Evolutionary conservation across 2,329 filamentous ascomycete genomes (phyloP).

Genomic region (Pseudocercospora musae): DNA sequence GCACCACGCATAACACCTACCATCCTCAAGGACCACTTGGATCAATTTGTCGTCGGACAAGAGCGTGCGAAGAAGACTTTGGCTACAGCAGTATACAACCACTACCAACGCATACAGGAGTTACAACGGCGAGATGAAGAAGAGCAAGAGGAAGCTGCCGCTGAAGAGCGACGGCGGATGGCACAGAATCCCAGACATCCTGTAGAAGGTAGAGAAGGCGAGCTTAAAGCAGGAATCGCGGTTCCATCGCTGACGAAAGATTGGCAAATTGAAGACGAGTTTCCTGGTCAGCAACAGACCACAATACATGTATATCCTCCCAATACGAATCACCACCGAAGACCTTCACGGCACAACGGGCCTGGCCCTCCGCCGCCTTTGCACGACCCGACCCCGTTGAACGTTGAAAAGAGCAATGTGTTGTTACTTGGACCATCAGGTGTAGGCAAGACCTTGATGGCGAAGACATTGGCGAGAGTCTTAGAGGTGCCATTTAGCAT

Average conservation of each 20-base stretch:
- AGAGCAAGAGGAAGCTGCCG: constrained; percentile 68
- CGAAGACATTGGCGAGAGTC: constrained; percentile 84
- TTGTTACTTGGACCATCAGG: constrained; percentile 87
- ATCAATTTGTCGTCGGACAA: constrained; percentile 95
- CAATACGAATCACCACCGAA: constrained; percentile 15
- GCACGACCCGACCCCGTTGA: constrained; percentile 59
- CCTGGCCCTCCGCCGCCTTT: constrained; percentile 39
- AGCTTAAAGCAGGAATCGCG: constrained; percentile 32
- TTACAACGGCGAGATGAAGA: constrained; percentile 74
- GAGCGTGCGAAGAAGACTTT: constrained; percentile 92
- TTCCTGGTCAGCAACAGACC: constrained; percentile 58
- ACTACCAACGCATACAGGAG: constrained; percentile 84
- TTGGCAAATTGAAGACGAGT: constrained; percentile 52
- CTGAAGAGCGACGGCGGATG: constrained; percentile 68
- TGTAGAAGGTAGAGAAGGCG: constrained; percentile 62
- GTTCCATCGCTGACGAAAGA: constrained; percentile 35
- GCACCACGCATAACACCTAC: constrained; percentile 59
- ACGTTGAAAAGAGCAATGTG: constrained; percentile 94
- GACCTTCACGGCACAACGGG: constrained; percentile 14
- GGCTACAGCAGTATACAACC: constrained; percentile 91
- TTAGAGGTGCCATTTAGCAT: constrained; percentile 96
- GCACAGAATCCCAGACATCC: constrained; percentile 61
- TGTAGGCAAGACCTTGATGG: constrained; percentile 93
- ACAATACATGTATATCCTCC: constrained; percentile 33
- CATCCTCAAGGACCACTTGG: constrained; percentile 80